Percentiles rank a stretch among this genome's conserved stretches.
These are phyloP conservation scores for Eutypella sp. DNA, from an alignment of 2,329 filamentous ascomycete genomes.

Conservation along the genomic window DNA sequence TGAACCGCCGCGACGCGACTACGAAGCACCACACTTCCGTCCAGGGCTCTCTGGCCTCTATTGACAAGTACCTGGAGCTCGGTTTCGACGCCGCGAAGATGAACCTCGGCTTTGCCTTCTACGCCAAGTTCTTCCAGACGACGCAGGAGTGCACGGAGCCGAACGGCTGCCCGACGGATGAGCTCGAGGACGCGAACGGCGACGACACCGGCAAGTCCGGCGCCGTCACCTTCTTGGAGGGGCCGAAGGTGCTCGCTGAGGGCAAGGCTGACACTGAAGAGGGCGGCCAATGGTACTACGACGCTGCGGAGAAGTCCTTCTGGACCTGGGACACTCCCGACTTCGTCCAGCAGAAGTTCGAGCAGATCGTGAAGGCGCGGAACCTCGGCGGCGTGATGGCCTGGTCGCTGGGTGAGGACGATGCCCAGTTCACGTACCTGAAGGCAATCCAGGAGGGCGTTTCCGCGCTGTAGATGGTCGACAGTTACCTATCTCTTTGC, in stretches of 20 bases:
- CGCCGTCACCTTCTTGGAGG: constrained; percentile 48
- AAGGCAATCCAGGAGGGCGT: no score
- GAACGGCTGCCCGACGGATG: constrained; percentile 49
- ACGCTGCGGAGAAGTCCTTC: constrained; percentile 53
- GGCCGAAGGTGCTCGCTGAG: constrained; percentile 18
- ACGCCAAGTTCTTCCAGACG: constrained; percentile 59
- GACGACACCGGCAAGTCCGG: constrained; percentile 42
- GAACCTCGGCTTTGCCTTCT: constrained; percentile 63
- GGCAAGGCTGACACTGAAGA: constrained; percentile 51
- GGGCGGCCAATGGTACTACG: constrained; percentile 68
- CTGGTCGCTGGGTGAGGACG: no score
- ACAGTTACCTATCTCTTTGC: no score
- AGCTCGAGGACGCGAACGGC: constrained; percentile 50
- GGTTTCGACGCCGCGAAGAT: constrained; percentile 48
- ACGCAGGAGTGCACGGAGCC: constrained; percentile 33
- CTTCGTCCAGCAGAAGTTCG: constrained; percentile 58
- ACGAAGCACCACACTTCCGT: constrained; percentile 65
- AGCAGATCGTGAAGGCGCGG: constrained; percentile 50
- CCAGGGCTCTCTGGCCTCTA: constrained; percentile 43
- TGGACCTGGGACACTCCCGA: constrained; percentile 69
- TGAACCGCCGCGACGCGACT: constrained; percentile 57
- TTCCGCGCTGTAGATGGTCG: no score
- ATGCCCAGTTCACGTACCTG: no score
- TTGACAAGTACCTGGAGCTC: constrained; percentile 55
- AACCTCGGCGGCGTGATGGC: constrained; percentile 63